phyloP scores from a whole-genome alignment of 2,329 filamentous ascomycete genomes.

The Paraconiothyrium sp. region DNA sequence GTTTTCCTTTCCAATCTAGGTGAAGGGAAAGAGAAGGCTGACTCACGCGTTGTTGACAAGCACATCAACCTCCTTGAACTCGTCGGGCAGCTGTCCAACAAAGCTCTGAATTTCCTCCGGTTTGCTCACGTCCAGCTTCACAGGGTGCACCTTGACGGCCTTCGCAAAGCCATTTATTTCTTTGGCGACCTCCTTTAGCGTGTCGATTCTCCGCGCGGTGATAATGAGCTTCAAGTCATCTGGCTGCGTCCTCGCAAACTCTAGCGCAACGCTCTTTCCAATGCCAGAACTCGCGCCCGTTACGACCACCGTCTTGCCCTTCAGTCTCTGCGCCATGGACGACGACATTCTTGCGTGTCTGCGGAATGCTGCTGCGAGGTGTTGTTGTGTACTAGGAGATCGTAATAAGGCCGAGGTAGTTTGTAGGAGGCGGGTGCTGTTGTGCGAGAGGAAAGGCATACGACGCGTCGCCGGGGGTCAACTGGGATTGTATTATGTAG shows the following conservation, averaged over 20 bases:
- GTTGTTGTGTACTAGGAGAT: conserved; percentile 22
- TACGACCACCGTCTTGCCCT: conserved; percentile 90
- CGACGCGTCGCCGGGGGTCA: conserved; percentile 22
- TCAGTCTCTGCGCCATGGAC: conserved; percentile 77
- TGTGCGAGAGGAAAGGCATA: conserved; percentile 32
- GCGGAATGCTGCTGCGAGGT: conserved; percentile 23
- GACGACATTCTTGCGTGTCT: conserved; percentile 68
- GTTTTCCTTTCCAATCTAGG: neutral
- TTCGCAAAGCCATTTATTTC: conserved; percentile 78
- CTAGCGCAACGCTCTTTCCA: conserved; percentile 81
- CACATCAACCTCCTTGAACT: conserved; percentile 85
- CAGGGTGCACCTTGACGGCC: conserved; percentile 80
- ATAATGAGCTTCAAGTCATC: conserved; percentile 83
- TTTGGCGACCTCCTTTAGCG: conserved; percentile 76
- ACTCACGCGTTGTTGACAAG: conserved; percentile 94
- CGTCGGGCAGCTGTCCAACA: conserved; percentile 76
- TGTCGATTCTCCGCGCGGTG: conserved; percentile 86
- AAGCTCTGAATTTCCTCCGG: conserved; percentile 77
- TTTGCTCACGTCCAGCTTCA: conserved; percentile 88
- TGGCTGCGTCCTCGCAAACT: conserved; percentile 89
- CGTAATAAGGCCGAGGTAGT: conserved; percentile 23
- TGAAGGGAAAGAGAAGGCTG: neutral
- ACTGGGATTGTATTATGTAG: neutral
- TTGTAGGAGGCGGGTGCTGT: conserved; percentile 27
- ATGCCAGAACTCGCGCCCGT: conserved; percentile 96